Base-by-base conservation (phyloP, 352 stramenopile genomes). In the Globisporangium barbulae region DNA sequence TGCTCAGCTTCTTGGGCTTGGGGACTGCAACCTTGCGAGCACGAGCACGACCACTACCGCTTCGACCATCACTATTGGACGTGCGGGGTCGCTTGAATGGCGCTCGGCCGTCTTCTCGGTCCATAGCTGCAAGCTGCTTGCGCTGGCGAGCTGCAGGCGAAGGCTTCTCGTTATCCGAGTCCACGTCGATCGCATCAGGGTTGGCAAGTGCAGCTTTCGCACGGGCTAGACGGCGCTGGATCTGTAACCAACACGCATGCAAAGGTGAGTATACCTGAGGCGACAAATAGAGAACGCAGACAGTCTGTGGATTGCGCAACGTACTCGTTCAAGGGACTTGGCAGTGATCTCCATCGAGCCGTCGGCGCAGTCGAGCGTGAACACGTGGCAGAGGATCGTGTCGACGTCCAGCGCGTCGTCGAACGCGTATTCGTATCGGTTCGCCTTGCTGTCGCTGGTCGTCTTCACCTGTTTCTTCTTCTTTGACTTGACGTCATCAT, bases 271-370 rank as follows among this genome's bases (percentile, higher is more conserved):
- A 53, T 33, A 13, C n/a, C n/a, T n/a, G n/a, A n/a, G n/a, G n/a
- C n/a, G n/a, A n/a, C n/a, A n/a, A n/a, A n/a, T n/a, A n/a, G n/a
- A n/a, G n/a, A n/a, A n/a, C n/a, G n/a, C n/a, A n/a, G n/a, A n/a
- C n/a, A n/a, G n/a, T 37, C 6, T 37, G 33, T 37, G 10, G 42
- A 22, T 7, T 48, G 13, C 17, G 13, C 17, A 12, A 70, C 64
- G 64, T 35, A 88, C 82, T 6, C 82, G 64, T 10, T 65, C 63
- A 25, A 91, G 48, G 21, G 82, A 89, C 70, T 88, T 89, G 61
- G 72, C 37, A 28, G 82, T 91, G 59, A 89, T 67, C 63, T 91
- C 76, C 13, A 89, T 58, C 53, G 68, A 49, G 6, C 55, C 62
- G 30, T 74, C 70, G 2, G 52, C 61, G n/a, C 74, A 57, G 58